Evolutionary conservation across 2,329 filamentous ascomycete species (phyloP).

Genomic region (Penicillium oxalicum): DNA sequence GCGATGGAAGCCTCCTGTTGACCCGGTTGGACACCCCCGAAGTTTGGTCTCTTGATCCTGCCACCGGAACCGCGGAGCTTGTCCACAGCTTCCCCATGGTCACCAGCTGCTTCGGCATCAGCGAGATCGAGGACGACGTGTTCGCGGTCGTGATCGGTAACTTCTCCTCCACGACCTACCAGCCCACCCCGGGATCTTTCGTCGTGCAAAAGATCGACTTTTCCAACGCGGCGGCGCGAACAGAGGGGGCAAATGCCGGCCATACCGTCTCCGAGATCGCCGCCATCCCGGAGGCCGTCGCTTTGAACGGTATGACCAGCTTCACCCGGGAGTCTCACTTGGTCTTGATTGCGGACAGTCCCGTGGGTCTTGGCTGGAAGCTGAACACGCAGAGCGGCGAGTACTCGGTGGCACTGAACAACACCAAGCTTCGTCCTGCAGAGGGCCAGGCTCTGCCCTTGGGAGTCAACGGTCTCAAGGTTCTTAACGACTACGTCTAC

Average conservation of each 20-base stretch:
- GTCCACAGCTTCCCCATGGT: constrained; percentile 16
- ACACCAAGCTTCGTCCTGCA: constrained; percentile 19
- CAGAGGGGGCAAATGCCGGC: neutral
- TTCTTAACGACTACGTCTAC: constrained; percentile 17
- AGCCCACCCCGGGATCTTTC: constrained; percentile 15
- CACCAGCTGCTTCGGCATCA: constrained; percentile 20
- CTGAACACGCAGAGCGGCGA: constrained; percentile 15
- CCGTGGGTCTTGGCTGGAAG: constrained; percentile 18
- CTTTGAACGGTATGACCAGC: constrained; percentile 17
- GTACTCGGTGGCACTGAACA: constrained; percentile 15
- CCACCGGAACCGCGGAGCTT: constrained; percentile 16
- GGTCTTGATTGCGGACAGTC: constrained; percentile 19
- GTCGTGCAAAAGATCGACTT: constrained; percentile 17
- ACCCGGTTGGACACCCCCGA: constrained; percentile 19
- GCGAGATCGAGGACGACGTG: constrained; percentile 19
- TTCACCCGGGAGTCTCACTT: constrained; percentile 14
- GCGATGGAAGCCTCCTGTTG: constrained; percentile 16
- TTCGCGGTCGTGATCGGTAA: constrained; percentile 20
- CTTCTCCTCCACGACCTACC: constrained; percentile 16
- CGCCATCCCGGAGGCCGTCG: constrained; percentile 14
- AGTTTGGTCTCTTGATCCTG: constrained; percentile 16
- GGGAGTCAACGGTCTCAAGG: constrained; percentile 16
- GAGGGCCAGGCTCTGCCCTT: constrained; percentile 16
- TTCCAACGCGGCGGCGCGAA: neutral
- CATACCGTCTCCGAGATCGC: constrained; percentile 11